Percentiles rank a stretch among this genome's conserved stretches.
phyloP scores from a whole-genome alignment of 2,329 filamentous ascomycete species.

The Pyrenochaeta sp. region DNA sequence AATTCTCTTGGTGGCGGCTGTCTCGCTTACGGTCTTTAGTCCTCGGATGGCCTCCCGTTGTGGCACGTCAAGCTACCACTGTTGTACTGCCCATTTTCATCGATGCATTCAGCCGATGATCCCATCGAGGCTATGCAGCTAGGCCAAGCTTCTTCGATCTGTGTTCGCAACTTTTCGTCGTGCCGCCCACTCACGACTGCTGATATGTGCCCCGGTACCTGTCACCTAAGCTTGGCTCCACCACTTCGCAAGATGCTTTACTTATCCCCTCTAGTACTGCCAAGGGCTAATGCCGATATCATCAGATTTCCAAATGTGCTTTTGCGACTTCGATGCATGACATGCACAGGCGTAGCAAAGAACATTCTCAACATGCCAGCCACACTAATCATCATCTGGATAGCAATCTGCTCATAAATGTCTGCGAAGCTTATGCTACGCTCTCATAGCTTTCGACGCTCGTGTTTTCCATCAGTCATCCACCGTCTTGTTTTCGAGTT shows the following conservation, averaged over 20 bases:
- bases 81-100: neutral
- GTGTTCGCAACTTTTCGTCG: neutral
- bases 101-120: neutral
- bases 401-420: neutral
- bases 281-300: neutral
- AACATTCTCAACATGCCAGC: neutral
- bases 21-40: neutral
- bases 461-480: neutral
- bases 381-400: neutral
- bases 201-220: neutral
- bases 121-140: neutral
- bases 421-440: neutral
- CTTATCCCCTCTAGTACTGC: neutral
- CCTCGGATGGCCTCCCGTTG: constrained; percentile 4
- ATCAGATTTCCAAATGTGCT: neutral
- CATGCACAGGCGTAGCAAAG: neutral
- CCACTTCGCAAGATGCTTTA: neutral
- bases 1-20: neutral
- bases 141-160: neutral
- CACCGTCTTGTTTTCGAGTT: neutral
- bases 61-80: constrained; percentile 1
- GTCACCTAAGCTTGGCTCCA: neutral
- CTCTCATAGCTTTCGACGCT: neutral
- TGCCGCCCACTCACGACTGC: neutral
- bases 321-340: neutral